Percentiles rank a stretch among this genome's conserved stretches.
These are phyloP conservation scores for Proliferodiscus dingleyae DNA, from an alignment of 2,329 filamentous ascomycete genomes.

Conservation along the genomic window DNA sequence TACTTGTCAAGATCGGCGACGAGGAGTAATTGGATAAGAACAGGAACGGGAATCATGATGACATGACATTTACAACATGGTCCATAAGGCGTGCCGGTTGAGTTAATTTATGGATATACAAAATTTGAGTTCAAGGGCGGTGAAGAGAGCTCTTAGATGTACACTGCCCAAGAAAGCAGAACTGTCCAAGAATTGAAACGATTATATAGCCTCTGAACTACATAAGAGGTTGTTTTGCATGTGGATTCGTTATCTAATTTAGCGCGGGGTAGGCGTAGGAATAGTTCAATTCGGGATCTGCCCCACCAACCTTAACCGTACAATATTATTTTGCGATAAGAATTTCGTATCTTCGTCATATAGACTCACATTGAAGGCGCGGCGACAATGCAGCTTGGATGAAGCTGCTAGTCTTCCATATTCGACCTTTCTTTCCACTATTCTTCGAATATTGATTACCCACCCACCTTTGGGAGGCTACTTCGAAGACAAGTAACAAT, in stretches of 20 bases:
- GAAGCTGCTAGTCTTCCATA: no score
- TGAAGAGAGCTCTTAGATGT: slow-evolving; percentile 1
- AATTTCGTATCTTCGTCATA: no score
- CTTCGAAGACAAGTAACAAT: slow-evolving; percentile 11
- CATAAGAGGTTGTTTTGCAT: not conserved
- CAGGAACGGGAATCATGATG: slow-evolving; percentile 23
- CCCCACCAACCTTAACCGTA: slow-evolving; percentile 12
- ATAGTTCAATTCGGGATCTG: not conserved
- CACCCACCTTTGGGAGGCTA: not conserved
- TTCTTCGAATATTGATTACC: slow-evolving; percentile 3
- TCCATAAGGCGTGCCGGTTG: slow-evolving; percentile 29
- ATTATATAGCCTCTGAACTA: slow-evolving; percentile 6
- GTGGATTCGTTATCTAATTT: no score
- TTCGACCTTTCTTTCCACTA: slow-evolving; percentile 4
- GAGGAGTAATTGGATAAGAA: slow-evolving; percentile 47
- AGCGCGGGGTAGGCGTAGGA: slow-evolving; percentile 28
- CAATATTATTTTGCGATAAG: slow-evolving; percentile 2
- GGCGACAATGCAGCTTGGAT: no score
- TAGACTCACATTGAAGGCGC: no score
- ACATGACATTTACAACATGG: slow-evolving; percentile 27
- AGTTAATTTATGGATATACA: slow-evolving; percentile 30
- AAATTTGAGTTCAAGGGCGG: slow-evolving; percentile 6
- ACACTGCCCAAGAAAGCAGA: not conserved
- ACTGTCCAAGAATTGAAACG: slow-evolving; percentile 14
- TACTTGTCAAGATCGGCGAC: slow-evolving; percentile 57